Evolutionary conservation across 495 filamentous ascomycete genomes (phyloP).

Genomic region (Symbiotaphrina buchneri): DNA sequence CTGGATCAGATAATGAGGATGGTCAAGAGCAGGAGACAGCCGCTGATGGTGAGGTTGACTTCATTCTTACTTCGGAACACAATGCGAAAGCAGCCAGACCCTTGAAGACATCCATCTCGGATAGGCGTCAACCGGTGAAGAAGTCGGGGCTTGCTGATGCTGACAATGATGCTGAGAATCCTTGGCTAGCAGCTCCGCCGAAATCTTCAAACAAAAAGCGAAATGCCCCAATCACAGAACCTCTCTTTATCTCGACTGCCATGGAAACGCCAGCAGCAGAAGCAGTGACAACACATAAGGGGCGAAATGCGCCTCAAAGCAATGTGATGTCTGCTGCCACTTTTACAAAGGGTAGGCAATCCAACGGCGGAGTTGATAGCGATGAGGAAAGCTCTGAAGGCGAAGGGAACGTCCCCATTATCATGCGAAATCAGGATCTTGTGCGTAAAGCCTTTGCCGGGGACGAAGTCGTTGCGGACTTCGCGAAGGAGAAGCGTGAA

Average conservation of each 20-base stretch:
- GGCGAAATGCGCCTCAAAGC: too few species aligned
- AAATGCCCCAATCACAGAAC: too few species aligned
- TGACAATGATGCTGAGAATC: constrained; percentile 1
- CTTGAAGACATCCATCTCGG: too few species aligned
- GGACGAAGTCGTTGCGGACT: constrained; percentile 26
- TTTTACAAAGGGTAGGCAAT: too few species aligned
- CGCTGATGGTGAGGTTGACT: constrained; percentile 22
- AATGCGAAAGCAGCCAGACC: constrained; percentile 3
- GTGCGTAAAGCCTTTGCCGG: constrained; percentile 75
- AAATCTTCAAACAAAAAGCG: too few species aligned
- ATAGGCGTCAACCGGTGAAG: constrained; percentile 1
- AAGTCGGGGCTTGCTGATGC: not conserved
- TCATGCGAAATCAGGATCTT: constrained; percentile 57
- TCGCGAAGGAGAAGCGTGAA: constrained; percentile 4
- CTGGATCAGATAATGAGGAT: constrained; percentile 4
- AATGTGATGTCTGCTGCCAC: too few species aligned
- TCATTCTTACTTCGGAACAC: constrained; percentile 5
- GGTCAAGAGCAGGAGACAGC: constrained; percentile 28
- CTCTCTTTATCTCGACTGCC: too few species aligned
- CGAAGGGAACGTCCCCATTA: not conserved
- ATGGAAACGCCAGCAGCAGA: too few species aligned
- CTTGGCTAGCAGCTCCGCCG: constrained; percentile 3
- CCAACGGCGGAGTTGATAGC: too few species aligned
- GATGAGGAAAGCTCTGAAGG: constrained; percentile 1
- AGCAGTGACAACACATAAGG: too few species aligned